Evolutionary conservation across 345 rosid genomes (phyloP).

Genomic region (Moricandia moricandioides): DNA sequence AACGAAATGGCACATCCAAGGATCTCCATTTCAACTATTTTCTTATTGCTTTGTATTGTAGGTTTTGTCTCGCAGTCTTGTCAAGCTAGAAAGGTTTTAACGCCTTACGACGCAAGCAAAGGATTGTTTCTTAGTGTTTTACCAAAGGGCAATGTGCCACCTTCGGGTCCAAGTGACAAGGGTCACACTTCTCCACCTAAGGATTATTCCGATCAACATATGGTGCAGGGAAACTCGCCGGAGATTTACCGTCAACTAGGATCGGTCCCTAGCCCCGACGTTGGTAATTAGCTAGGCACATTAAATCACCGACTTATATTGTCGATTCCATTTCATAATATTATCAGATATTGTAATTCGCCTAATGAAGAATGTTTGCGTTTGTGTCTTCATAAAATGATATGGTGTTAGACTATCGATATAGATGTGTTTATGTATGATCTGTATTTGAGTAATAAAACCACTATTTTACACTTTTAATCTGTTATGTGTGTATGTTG

Average conservation of each 20-base stretch:
- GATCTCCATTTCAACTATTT: constrained; percentile 10
- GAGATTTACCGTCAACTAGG: constrained; percentile 27
- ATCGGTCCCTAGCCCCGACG: constrained; percentile 57
- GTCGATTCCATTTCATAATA: background rate
- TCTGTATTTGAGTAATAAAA: constrained; percentile 14
- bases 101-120: constrained; percentile 29
- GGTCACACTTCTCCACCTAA: constrained; percentile 35
- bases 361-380: constrained; percentile 1
- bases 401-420: background rate
- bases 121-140: constrained; percentile 32
- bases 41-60: constrained; percentile 16
- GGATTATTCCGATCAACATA: constrained; percentile 9
- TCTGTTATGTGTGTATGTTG: too few species aligned
- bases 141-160: constrained; percentile 40
- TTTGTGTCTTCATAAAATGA: constrained; percentile 14
- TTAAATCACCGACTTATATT: background rate
- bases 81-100: constrained; percentile 20
- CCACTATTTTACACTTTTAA: background rate
- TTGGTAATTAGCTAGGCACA: constrained; percentile 41
- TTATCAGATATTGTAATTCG: background rate
- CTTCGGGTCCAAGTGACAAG: constrained; percentile 38
- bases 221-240: constrained; percentile 23
- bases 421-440: constrained; percentile 5
- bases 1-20: constrained; percentile 26
- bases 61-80: constrained; percentile 24